Evolutionary conservation across 2,329 filamentous ascomycete species (phyloP).

Genomic region (Didymella glomerata): DNA sequence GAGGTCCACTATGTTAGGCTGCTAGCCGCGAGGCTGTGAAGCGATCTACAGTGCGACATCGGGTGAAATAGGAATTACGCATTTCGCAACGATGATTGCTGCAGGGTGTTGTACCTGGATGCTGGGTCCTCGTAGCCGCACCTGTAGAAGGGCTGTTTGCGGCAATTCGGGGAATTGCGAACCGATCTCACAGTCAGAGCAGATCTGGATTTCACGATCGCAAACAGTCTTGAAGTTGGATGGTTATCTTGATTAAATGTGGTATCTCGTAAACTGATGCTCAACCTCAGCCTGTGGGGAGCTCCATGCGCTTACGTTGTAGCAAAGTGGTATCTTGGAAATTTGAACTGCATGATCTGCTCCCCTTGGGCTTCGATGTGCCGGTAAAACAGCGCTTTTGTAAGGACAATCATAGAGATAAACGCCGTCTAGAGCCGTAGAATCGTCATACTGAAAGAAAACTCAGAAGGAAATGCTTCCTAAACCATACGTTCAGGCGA

Average conservation of each 20-base stretch:
- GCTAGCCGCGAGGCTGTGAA: conserved; percentile 7
- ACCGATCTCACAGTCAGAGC: not conserved
- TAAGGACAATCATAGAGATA: not conserved
- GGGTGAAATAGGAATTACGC: not conserved
- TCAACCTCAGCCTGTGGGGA: conserved; percentile 38
- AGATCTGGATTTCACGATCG: not conserved
- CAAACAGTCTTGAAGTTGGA: not conserved
- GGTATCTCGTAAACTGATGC: conserved; percentile 39
- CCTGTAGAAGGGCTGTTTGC: conserved; percentile 12
- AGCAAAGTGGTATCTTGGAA: conserved; percentile 14
- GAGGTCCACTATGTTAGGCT: not conserved
- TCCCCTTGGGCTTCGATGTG: conserved; percentile 1
- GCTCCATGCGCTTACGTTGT: conserved; percentile 43
- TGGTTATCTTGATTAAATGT: conserved; percentile 12
- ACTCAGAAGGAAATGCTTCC: not conserved
- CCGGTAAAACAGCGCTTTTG: conserved; percentile 1
- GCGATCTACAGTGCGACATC: conserved; percentile 10
- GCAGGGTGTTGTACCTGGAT: conserved; percentile 4
- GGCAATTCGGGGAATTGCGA: not conserved
- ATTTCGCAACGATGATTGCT: conserved; percentile 9
- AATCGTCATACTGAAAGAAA: not conserved
- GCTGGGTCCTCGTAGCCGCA: not conserved
- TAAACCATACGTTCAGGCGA: conserved; percentile 27
- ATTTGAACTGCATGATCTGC: conserved; percentile 12
- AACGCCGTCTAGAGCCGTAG: not conserved